These are phyloP conservation scores for Lipomyces yamanashiensis DNA, from an alignment of 805 yeast species.

Conservation along the genomic window DNA sequence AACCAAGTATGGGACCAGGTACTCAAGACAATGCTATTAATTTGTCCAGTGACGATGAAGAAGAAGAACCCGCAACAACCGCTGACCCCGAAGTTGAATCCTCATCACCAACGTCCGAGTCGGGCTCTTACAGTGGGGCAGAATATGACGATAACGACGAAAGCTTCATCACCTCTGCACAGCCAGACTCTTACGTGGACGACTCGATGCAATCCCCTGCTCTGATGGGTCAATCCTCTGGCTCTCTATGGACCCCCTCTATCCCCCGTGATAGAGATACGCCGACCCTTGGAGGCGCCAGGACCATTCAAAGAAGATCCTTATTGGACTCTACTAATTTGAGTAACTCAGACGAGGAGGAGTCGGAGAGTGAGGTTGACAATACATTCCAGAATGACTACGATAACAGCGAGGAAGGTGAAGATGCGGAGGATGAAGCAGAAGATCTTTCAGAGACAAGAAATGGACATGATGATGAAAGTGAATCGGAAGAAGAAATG, in stretches of 20 bases:
- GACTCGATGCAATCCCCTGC: conserved; percentile 3
- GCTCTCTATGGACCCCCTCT: conserved; percentile 23
- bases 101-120: conserved; percentile 13
- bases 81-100: conserved; percentile 6
- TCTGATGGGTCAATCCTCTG: not conserved
- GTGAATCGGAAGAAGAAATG: conserved; percentile 12
- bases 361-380: not conserved
- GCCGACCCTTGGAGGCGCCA: not conserved
- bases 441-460: conserved; percentile 4
- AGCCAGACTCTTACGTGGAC: not conserved
- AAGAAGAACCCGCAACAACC: not conserved
- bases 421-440: conserved; percentile 17
- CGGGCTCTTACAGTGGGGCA: conserved; percentile 9
- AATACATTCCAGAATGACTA: conserved; percentile 1
- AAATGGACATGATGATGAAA: conserved; percentile 7
- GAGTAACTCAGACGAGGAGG: conserved; percentile 8
- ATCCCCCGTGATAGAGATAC: conserved; percentile 14
- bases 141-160: conserved; percentile 13
- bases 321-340: not conserved
- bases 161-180: not conserved
- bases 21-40: conserved; percentile 5
- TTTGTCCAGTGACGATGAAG: conserved; percentile 15
- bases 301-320: no score
- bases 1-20: not conserved
- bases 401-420: conserved; percentile 10